These are phyloP conservation scores for Berkeleyomyces basicola DNA, from an alignment of 2,329 filamentous ascomycete genomes.

Conservation along the genomic window DNA sequence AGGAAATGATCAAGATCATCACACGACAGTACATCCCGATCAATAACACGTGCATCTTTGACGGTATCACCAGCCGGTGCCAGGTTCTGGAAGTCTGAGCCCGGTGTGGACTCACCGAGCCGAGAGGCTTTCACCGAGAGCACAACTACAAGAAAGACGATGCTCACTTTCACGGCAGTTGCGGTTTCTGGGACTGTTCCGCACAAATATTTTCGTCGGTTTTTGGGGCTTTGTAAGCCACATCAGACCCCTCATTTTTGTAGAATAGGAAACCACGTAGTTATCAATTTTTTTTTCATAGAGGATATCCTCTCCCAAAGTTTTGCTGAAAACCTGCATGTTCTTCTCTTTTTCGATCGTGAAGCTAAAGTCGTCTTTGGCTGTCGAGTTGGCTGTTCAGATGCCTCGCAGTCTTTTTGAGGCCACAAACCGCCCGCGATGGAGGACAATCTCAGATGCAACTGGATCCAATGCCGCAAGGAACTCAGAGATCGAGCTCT, in stretches of 20 bases:
- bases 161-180: too few relatives aligned
- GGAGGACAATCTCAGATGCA: slow-evolving; percentile 65
- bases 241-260: background rate
- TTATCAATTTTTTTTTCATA: background rate
- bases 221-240: slow-evolving; percentile 21
- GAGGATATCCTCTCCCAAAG: too few relatives aligned
- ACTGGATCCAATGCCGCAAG: slow-evolving; percentile 57
- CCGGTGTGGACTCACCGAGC: background rate
- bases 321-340: too few relatives aligned
- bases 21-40: slow-evolving; percentile 57
- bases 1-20: slow-evolving; percentile 86
- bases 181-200: background rate
- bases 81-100: slow-evolving; percentile 31
- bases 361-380: too few relatives aligned
- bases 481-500: slow-evolving; percentile 55
- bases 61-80: slow-evolving; percentile 47
- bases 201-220: slow-evolving; percentile 4
- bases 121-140: background rate
- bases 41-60: slow-evolving; percentile 54
- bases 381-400: too few relatives aligned
- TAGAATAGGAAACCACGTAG: too few relatives aligned
- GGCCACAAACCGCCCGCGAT: slow-evolving; percentile 26
- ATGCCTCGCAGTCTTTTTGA: too few relatives aligned
- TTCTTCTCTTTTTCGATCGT: too few relatives aligned
- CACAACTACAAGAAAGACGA: too few relatives aligned